phyloP scores from a whole-genome alignment of 176 grass and related monocot genomes.

The Triticum dicoccoides region DNA sequence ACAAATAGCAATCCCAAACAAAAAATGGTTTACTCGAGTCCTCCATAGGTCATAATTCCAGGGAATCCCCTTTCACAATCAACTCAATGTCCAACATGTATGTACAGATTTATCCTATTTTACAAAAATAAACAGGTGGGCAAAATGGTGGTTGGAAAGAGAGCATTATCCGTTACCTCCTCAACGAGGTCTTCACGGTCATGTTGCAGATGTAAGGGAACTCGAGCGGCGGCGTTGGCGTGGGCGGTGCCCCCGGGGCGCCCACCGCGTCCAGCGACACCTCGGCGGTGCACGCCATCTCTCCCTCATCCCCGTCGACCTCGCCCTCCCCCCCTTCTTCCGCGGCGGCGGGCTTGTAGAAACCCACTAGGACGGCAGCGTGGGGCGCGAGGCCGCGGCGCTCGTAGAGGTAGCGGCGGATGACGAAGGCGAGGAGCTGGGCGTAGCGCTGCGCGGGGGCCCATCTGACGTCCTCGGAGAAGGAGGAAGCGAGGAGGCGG shows the following conservation, averaged over 20 bases:
- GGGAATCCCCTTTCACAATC: neutral
- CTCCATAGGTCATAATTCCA: neutral
- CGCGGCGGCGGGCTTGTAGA: conserved; percentile 26
- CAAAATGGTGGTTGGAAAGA: neutral
- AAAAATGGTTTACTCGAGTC: neutral
- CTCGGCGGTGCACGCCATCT: conserved; percentile 83
- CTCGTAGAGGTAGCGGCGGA: conserved; percentile 66
- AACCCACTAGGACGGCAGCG: conserved; percentile 66
- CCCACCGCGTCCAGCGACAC: conserved; percentile 72
- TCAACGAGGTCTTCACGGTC: conserved; percentile 69
- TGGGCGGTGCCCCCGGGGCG: conserved; percentile 62
- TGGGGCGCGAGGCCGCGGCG: conserved; percentile 61
- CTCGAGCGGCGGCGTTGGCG: conserved; percentile 57
- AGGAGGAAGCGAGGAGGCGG: conserved; percentile 67
- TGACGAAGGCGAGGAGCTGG: conserved; percentile 64
- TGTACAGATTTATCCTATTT: neutral
- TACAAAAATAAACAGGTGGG: neutral
- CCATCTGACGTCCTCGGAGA: conserved; percentile 69
- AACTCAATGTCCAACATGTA: neutral
- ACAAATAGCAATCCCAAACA: too few relatives aligned
- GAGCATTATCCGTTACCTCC: conserved; percentile 58
- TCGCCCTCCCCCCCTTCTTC: neutral
- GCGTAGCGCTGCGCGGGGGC: conserved; percentile 53
- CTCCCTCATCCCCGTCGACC: conserved; percentile 1
- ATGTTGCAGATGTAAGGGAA: conserved; percentile 97